Base-by-base conservation (phyloP, 768 basidiomycete species). In the Pleurotus sapidus region DNA sequence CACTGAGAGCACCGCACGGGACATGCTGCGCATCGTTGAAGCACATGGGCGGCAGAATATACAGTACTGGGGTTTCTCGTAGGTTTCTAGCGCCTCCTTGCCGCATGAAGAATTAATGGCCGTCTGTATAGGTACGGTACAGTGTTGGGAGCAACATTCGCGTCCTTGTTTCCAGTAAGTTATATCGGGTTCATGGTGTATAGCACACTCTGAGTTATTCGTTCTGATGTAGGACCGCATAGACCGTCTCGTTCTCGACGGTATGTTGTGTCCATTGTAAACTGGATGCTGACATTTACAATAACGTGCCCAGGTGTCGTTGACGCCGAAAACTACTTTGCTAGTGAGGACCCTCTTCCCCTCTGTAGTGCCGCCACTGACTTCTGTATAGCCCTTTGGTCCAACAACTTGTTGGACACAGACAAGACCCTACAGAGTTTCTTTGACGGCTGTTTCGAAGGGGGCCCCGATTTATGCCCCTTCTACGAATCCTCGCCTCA, bases 1-100 rank as follows among this genome's bases (percentile, higher is more conserved):
- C 45, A 75, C 76, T 3, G 75, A 76, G 27, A 67, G 72, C 49
- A 70, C 69, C 5, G 76, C 74, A 9, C 61, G 66, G 6, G 76
- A 77, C 45, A 77, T 77, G 75, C 56, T 76, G 14, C 46, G 46
- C 7, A 48, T 48, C 24, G 46, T 48, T 24, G 46, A 48, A 25
- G 46, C 46, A 3, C 46, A 18, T 24, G 46, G 46, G 14, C 17
- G 14, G 46, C 6, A 48, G 24, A 18, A 25, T 17, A 48, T 48
- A 17, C 46, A 25, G 14, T 48, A 48, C 24, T 48, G 38, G 34
- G 51, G 51, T 23, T 39, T 54, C 23, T 54, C 51, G 51, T 54
- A 18, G 5, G 51, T 11, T 20, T 17, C 25, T 34, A 34, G 8
- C 11, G 30, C 11, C 30, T 34, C 30, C 8, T 34, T 34, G 3